Evolutionary conservation across 2,329 filamentous ascomycete genomes (phyloP).

Genomic region (Microcera coccophila): DNA sequence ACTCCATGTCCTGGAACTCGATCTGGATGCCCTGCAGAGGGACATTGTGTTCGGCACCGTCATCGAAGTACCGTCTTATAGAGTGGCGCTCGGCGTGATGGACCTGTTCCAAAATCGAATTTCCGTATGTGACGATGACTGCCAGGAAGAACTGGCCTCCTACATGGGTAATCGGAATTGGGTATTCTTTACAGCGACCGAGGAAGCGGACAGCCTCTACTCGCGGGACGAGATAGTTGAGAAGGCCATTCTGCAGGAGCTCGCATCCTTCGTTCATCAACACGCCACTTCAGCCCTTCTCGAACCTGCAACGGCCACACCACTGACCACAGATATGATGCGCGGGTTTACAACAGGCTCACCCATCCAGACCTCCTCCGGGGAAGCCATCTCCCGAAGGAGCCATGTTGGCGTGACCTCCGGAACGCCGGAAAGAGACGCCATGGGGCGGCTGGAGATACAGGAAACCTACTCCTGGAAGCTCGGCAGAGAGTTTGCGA

Average conservation of each 20-base stretch:
- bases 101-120: constrained; percentile 4
- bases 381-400: not conserved
- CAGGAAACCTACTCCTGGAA: constrained; percentile 1
- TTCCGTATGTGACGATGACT: not conserved
- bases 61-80: not conserved
- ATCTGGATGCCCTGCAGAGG: constrained; percentile 4
- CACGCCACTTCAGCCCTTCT: no score
- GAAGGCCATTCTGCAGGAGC: not conserved
- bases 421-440: not conserved
- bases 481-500: constrained; percentile 4
- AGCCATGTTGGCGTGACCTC: not conserved
- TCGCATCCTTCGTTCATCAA: not conserved
- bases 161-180: constrained; percentile 1
- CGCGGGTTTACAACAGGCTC: no score
- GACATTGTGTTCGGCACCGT: constrained; percentile 6
- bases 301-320: no score
- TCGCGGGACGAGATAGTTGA: not conserved
- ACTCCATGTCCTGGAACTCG: not conserved
- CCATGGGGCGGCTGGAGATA: not conserved
- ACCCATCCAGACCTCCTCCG: no score
- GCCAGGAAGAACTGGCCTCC: not conserved
- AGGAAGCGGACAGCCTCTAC: not conserved
- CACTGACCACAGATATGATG: no score
- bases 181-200: constrained; percentile 1
- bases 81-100: constrained; percentile 1